A percentile compares a stretch with the other conserved stretches of the same genome.
Conservation (phyloP, 805 yeast genomes). For the Candida montana region DNA sequence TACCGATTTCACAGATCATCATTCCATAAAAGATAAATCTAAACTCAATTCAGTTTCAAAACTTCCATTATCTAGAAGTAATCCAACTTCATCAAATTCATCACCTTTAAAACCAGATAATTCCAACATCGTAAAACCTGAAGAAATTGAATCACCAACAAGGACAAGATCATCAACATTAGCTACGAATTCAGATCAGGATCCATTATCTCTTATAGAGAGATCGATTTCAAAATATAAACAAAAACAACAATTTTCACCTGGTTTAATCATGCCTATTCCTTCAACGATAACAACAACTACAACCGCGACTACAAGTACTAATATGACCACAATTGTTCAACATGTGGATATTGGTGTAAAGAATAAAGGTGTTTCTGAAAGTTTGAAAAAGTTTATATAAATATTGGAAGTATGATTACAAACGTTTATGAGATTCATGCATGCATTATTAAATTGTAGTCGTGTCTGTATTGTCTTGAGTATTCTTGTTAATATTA, state of each 20-base stretch:
- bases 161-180: background rate
- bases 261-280: background rate
- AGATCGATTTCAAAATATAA: constrained; percentile 7
- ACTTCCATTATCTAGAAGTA: too few species aligned
- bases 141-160: background rate
- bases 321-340: background rate
- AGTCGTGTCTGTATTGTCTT: too few species aligned
- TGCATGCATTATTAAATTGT: too few species aligned
- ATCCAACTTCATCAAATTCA: background rate
- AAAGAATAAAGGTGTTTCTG: background rate
- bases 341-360: background rate
- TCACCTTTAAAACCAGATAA: background rate
- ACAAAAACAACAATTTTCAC: background rate
- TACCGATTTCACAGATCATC: background rate
- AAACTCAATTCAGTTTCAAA: background rate
- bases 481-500: constrained; percentile 21
- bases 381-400: constrained; percentile 9
- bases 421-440: too few species aligned
- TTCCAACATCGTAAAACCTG: background rate
- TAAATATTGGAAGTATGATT: too few species aligned
- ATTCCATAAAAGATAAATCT: background rate
- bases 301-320: background rate
- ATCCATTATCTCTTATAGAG: constrained; percentile 5
- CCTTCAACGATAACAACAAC: background rate
- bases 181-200: background rate